These are phyloP conservation scores for Irpex rosettiformis DNA, from an alignment of 1,284 basidiomycete species.

Conservation along the genomic window DNA sequence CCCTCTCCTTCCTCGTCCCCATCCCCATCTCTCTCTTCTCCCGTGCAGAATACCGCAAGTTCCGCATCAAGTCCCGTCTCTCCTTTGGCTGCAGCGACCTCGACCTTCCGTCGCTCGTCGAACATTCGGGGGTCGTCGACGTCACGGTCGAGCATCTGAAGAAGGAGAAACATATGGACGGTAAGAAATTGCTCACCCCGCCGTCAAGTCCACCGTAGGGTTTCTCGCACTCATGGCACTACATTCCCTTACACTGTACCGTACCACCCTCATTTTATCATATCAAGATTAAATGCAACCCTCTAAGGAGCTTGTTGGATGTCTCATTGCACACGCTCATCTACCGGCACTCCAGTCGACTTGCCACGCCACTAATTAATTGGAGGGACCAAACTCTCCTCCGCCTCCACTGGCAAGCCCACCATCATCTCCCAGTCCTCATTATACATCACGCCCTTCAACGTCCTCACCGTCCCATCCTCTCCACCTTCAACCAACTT, in stretches of 20 bases:
- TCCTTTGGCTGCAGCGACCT: background rate
- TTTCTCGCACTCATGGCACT: too few species aligned
- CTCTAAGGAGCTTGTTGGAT: too few species aligned
- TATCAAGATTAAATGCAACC: too few species aligned
- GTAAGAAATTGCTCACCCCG: background rate
- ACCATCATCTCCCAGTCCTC: background rate
- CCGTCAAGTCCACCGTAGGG: background rate
- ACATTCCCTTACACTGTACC: too few species aligned
- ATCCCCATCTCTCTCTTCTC: constrained; percentile 1
- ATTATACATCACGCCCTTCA: background rate
- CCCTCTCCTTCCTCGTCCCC: background rate
- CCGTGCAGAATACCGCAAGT: background rate
- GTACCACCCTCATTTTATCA: too few species aligned
- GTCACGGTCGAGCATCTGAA: constrained; percentile 7
- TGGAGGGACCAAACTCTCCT: background rate
- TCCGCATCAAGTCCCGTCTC: background rate
- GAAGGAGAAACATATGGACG: constrained; percentile 11
- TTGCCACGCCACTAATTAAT: background rate
- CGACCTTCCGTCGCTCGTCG: background rate
- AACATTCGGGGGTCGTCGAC: constrained; percentile 1
- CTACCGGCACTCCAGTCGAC: too few species aligned
- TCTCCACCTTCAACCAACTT: background rate
- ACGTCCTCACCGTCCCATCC: background rate
- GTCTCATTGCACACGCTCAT: too few species aligned
- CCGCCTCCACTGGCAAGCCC: background rate